Evolutionary conservation across 352 stramenopile genomes (phyloP), one percentile per base, ranked within the genome.

Genomic region (Phytophthora multivora): DNA sequence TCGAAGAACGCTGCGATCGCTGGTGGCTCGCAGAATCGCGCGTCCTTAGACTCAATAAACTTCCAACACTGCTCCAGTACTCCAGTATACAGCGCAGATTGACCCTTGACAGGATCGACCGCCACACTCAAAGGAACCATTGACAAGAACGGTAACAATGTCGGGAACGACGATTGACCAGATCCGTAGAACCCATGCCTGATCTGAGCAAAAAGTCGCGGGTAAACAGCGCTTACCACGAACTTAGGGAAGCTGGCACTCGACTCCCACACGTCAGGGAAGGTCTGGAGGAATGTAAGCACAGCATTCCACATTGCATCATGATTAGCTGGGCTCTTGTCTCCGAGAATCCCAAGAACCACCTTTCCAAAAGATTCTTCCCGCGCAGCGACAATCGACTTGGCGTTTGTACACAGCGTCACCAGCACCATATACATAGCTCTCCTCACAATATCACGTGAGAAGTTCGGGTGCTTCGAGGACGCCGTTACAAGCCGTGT

Each of bases 131-230:
- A 57, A 4, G 87, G 87, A n/a, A 93, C 58, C 62, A 89, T 68
- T 28, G 87, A 91, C 39, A 95, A 59, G 25, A 95, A 58, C 2
- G 87, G 87, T 28, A 95, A 50, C 23, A 95, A 46, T 3, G 77
- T 88, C 1, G 81, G 79, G 31, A 91, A 91, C 18, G 84, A 93
- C 1, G 71, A 73, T 13, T 63, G 61, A n/a, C 80, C 77, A 9
- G 85, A 92, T 15, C 87, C 87, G 46, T 89, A 83, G 46, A 93
- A 93, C 6, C 84, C 87, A 51, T 93, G 84, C 31, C 86, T 72
- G 7, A 93, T 80, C 39, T 90, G 80, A 6, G 87, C 70, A 63
- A 92, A 89, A 0, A 93, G 49, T 4, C 80, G 79, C 0, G 87
- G 87, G 23, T 83, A 77, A 21, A 91, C 73, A 15, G 80, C 81